These are phyloP conservation scores for Venturia nashicola DNA, from an alignment of 2,329 filamentous ascomycete species.

Conservation along the genomic window DNA sequence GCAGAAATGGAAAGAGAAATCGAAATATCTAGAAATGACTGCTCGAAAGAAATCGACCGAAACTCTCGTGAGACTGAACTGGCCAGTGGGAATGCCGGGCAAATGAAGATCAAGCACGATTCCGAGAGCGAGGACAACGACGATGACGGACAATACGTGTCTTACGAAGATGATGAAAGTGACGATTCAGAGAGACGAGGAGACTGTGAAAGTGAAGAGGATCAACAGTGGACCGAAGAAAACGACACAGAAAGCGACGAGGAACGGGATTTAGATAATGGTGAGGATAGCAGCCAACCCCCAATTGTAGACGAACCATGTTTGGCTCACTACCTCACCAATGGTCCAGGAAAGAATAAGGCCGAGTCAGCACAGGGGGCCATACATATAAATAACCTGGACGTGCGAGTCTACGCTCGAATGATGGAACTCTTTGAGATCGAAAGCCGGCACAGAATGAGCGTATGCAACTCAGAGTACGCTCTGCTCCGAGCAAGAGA, in stretches of 20 bases:
- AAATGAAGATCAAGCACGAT: not conserved
- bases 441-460: not conserved
- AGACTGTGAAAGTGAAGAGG: not conserved
- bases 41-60: not conserved
- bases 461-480: not conserved
- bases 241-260: not conserved
- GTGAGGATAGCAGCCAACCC: not conserved
- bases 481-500: not conserved
- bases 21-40: not conserved
- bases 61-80: not conserved
- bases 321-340: not conserved
- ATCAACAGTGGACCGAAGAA: not conserved
- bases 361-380: not conserved
- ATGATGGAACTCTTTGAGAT: slow-evolving; percentile 3
- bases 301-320: not conserved
- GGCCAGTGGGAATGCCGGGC: too few relatives aligned
- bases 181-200: not conserved
- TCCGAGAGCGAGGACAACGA: not conserved
- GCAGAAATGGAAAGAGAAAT: not conserved
- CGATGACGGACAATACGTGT: not conserved
- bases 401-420: not conserved
- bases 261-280: not conserved
- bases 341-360: not conserved
- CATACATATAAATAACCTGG: not conserved
- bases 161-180: not conserved